Conservation (phyloP, 2,329 filamentous ascomycete genomes). For the Diaporthe sp. region DNA sequence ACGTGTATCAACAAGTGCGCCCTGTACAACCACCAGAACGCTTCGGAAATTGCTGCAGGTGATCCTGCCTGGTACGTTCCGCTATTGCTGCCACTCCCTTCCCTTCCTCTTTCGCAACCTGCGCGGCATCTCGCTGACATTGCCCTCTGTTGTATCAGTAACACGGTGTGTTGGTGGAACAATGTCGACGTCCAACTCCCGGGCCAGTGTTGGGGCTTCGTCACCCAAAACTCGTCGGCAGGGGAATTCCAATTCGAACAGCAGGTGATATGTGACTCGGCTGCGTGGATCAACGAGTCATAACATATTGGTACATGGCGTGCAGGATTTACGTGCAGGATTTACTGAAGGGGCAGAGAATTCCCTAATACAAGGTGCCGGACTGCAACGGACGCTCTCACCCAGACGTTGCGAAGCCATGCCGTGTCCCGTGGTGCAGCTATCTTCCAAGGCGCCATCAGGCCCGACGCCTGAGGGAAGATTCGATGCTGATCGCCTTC, state of each 20-base stretch:
- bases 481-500: background rate
- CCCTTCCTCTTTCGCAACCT: background rate
- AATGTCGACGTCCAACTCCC: background rate
- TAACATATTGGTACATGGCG: background rate
- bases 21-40: background rate
- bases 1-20: constrained; percentile 6
- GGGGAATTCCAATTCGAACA: constrained; percentile 6
- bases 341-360: no score
- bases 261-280: background rate
- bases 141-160: background rate
- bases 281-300: background rate
- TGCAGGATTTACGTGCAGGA: background rate
- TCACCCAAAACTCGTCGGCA: background rate
- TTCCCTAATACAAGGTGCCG: background rate
- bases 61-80: background rate
- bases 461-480: background rate
- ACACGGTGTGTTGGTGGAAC: constrained; percentile 15
- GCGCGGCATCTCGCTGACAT: background rate
- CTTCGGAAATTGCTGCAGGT: constrained; percentile 3
- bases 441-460: background rate
- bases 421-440: background rate
- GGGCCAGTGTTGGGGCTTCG: background rate
- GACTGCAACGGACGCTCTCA: background rate
- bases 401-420: background rate
- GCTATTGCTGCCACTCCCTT: background rate